Evolutionary conservation across 306 rosid genomes (phyloP), one percentile per base, ranked within the genome.

Genomic region (Cercis canadensis): DNA sequence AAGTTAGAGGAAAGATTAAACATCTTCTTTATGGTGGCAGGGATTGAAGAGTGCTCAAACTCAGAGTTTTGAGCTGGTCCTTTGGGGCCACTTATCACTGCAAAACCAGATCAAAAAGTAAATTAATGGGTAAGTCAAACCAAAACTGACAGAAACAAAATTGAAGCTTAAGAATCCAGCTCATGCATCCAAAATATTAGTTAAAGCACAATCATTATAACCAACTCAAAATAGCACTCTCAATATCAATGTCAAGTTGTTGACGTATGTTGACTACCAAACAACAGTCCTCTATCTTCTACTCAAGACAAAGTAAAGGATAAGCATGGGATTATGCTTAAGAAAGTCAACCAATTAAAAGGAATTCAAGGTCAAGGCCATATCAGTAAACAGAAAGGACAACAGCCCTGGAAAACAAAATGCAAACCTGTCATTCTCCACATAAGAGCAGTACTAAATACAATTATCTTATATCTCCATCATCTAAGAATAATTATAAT

Each of bases 1-100:
- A 95, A 95, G 82, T 91, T 91, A 0, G 97, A 91, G 70, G 87
- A 57, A 58, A 95, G 95, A 72, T 91, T 91, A 92, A 95, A 89
- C 67, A 95, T 80, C 85, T 95, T 95, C 92, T 87, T 95, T 80
- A 95, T 85, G 79, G 99, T 91, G 75, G 99, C 97, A 37, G 99
- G 99, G 73, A 95, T 83, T 16, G 99, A 95, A 49, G 99, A 95
- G 77, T 95, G 99, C 89, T 95, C 99, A 65, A 86, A 95, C 80
- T 95, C 96, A 0, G 99, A 95, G 83, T 82, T 87, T 29, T 83
- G 85, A 14, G 96, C 70, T 11, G 99, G 99, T 69, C 99, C 96
- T 24, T 85, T 76, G 56, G 97, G 87, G 14, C 83, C 80, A 67
- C 81, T 86, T 53, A 89, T 77, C 64, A 95, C 99, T 95, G 81